Percentiles rank a stretch among this genome's conserved stretches.
Conservation (phyloP, 257 asterid species). For the Gentiana macrophylla region DNA sequence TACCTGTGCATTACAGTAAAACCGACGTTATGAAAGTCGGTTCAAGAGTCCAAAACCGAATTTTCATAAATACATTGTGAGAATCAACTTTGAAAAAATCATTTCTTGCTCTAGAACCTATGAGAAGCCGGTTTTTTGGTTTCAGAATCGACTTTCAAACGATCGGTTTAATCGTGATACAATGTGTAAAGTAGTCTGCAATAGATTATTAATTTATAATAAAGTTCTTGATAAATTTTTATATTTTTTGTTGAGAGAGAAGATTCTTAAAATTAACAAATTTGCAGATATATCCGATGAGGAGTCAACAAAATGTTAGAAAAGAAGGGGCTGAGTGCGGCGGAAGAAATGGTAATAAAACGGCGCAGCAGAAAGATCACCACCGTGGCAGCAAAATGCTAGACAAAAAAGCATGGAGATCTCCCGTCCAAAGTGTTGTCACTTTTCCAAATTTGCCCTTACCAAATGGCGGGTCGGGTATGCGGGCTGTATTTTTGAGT, state of each 20-base stretch:
- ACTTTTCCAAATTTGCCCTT: not conserved
- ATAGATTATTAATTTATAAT: no score
- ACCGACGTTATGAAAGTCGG: no score
- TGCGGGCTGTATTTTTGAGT: constrained; percentile 71
- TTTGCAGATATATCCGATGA: constrained; percentile 30
- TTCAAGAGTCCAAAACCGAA: no score
- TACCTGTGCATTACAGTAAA: no score
- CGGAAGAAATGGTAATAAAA: constrained; percentile 21
- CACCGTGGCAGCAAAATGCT: constrained; percentile 1
- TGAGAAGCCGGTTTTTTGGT: no score
- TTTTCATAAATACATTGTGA: no score
- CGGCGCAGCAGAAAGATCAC: constrained; percentile 26
- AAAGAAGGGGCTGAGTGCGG: constrained; percentile 14
- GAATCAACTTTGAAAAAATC: no score
- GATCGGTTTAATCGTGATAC: no score
- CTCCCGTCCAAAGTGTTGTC: constrained; percentile 7
- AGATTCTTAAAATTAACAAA: not conserved
- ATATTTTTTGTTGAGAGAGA: not conserved
- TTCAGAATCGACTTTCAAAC: not conserved
- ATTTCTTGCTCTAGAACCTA: no score
- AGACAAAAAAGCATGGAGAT: constrained; percentile 14
- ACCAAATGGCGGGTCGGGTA: constrained; percentile 50
- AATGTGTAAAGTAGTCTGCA: no score
- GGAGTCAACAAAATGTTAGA: constrained; percentile 28
- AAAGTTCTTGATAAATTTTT: no score